Evolutionary conservation across 169 alveolate genomes (phyloP), one percentile per base, ranked within the genome.

Genomic region (Cryptosporidium bovis): DNA sequence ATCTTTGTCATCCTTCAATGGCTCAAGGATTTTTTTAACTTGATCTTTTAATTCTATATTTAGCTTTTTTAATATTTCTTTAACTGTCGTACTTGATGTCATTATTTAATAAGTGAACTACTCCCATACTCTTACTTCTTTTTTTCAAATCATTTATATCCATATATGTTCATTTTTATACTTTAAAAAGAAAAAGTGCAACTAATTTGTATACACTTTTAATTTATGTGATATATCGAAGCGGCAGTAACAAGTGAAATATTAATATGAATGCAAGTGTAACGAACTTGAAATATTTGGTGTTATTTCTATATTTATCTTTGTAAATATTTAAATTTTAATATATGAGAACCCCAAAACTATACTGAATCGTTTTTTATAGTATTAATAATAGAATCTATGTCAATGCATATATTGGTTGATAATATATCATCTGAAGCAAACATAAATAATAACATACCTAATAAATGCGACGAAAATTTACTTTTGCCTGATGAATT

Each of bases 11-110:
- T 24, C 56, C 18, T 29, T 77, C n/a, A 18, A 60, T 7, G 58
- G 40, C 12, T 77, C 64, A 18, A 77, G 18, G 7, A 40, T 31
- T 15, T 36, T 31, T 29, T 77, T 34, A 13, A 27, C 71, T 29
- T 77, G 64, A 50, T 56, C 65, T 18, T 34, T 34, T 36, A 77
- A 33, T 46, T 77, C 62, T 15, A 77, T 60, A n/a, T 62, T 58
- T n/a, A 77, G 27, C 3, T 62, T 53, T 31, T 36, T 69, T 13
- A 69, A 40, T 34, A 69, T 29, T 27, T 55, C 16, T 20, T 69
- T 24, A 53, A 53, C 27, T 24, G 27, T 53, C 20, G 27, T 5
- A 13, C 6, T 53, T n/a, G 0, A 0, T n/a, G 6, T 13, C 64
- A 53, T 53, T 53, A 53, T 3, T 40, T 40, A 40, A 40, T 24